Evolutionary conservation across 345 rosid species (phyloP).

Genomic region (Brassica incana): DNA sequence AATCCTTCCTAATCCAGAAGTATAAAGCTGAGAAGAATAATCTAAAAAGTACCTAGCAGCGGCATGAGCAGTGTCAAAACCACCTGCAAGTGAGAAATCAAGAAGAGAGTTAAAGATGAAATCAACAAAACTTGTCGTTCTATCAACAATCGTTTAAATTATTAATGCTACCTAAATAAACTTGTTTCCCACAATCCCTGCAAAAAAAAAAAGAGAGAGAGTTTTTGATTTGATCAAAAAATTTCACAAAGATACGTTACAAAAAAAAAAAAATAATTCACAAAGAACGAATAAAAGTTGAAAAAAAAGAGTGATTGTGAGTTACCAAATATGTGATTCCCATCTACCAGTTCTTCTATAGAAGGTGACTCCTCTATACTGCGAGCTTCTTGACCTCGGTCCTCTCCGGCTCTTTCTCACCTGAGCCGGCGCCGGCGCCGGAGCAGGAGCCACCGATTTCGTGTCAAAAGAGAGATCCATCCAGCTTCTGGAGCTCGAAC

Average conservation of each 20-base stretch:
- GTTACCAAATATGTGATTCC: conserved; percentile 96
- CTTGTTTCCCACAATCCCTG: conserved; percentile 99
- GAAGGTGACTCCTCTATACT: conserved; percentile 92
- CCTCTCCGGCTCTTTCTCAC: conserved; percentile 89
- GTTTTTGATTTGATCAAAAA: neutral
- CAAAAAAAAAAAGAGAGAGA: neutral
- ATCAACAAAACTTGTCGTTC: neutral
- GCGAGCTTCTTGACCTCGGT: conserved; percentile 93
- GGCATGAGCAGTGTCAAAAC: conserved; percentile 96
- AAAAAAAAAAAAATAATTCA: neutral
- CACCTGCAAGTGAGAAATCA: conserved; percentile 52
- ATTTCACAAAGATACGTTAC: neutral
- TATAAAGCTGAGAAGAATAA: neutral
- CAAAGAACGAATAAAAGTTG: neutral
- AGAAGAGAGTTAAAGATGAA: conserved; percentile 10
- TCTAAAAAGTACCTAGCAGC: conserved; percentile 72
- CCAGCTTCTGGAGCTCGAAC: conserved; percentile 52
- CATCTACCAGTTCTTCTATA: conserved; percentile 95
- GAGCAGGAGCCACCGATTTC: conserved; percentile 41
- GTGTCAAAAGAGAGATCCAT: conserved; percentile 52
- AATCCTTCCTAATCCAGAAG: neutral
- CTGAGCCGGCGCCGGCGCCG: conserved; percentile 45
- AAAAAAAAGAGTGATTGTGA: neutral
- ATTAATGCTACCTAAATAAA: conserved; percentile 69
- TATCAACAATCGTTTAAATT: neutral